Evolutionary conservation across 371 early-diverging fungal species (phyloP).

Genomic region (Mucor saturninus): DNA sequence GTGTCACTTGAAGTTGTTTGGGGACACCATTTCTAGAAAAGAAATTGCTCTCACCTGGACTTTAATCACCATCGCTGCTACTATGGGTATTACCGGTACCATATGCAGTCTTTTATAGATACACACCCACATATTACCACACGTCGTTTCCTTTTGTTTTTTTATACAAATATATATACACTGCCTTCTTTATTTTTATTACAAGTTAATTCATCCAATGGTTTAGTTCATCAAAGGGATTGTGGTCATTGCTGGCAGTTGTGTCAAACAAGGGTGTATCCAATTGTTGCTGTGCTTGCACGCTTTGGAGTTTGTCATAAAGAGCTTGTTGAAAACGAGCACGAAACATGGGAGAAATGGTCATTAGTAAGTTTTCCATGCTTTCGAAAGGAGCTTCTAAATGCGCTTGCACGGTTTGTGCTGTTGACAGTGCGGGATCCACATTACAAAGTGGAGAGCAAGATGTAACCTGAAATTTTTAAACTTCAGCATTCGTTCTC

Average conservation of each 20-base stretch:
- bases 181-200: neutral
- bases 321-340: constrained; percentile 41
- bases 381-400: constrained; percentile 40
- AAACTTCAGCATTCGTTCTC: neutral
- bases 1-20: constrained; percentile 54
- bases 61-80: constrained; percentile 28
- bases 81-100: constrained; percentile 41
- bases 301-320: constrained; percentile 34
- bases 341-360: constrained; percentile 46
- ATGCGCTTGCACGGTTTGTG: constrained; percentile 30
- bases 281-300: constrained; percentile 26
- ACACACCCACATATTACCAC: neutral
- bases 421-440: constrained; percentile 24
- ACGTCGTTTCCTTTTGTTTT: neutral
- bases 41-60: constrained; percentile 22
- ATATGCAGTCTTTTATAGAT: constrained; percentile 25
- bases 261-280: neutral
- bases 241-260: neutral
- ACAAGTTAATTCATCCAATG: constrained; percentile 29
- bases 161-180: neutral
- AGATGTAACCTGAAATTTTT: constrained; percentile 31
- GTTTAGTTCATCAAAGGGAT: constrained; percentile 24
- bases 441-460: constrained; percentile 34
- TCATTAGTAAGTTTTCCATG: constrained; percentile 47
- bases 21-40: constrained; percentile 21